Evolutionary conservation across 208 protist genomes (phyloP), one percentile per base, ranked within the genome.

Genomic region (Vickermania spadyakhi): DNA sequence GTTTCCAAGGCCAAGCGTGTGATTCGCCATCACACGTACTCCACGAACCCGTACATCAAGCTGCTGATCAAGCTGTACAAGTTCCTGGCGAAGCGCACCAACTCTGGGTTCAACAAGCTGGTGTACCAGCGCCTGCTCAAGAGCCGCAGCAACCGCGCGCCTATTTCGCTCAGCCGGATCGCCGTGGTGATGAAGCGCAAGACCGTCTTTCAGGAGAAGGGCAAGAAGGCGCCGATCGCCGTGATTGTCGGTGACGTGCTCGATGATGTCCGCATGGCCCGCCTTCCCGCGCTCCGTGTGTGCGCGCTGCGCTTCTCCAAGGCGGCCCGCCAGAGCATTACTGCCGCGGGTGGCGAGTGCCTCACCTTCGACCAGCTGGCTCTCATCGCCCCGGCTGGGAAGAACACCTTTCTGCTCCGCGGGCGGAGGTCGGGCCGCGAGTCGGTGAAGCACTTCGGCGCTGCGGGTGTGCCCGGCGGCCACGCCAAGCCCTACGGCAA

Each of bases 11-110:
- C 84, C 72, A 91, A 89, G 72, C 83, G 86, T 62, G 80, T 89
- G 72, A 75, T 96, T 68, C 96, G 97, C 71, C 89, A 91, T 73
- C 88, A 89, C 64, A 97, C 96, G 52, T 93, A 94, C 77, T 96
- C 83, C 66, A 78, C 97, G 69, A 98, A 99, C 77, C 88, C 96
- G 30, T 99, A 99, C 94, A 81, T 99, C 66, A 86, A 90, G 66
- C 92, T 99, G 31, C 90, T 99, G 52, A 96, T 99, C 69, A 99
- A 99, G 93, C 93, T 99, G 58, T 99, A 99, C 92, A 94, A 97
- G 69, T 99, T 99, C 93, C 91, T 99, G 49, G 91, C 97, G 22
- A 93, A 98, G 72, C 94, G 98, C 72, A 99, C 98, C 26, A 96
- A 91, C 69, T 93, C 93, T 53, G 74, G 95, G 51, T 99, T 99